Percentiles rank a stretch among this genome's conserved stretches.
These are phyloP conservation scores for Kregervanrija delftensis DNA, from an alignment of 805 yeast genomes.

Conservation along the genomic window DNA sequence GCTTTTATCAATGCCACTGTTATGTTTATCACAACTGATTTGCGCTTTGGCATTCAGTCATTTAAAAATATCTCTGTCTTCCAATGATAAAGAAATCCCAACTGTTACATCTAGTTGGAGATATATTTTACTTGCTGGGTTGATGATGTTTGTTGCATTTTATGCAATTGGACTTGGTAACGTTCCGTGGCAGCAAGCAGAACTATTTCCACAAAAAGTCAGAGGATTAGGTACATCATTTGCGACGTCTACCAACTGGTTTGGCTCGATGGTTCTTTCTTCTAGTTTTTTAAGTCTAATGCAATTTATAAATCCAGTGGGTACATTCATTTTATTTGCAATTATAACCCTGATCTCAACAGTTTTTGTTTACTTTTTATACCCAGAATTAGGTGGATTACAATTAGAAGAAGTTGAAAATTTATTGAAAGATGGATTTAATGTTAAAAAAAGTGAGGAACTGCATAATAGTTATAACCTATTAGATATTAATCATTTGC, in stretches of 20 bases:
- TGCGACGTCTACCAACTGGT: slow-evolving; percentile 36
- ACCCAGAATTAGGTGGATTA: slow-evolving; percentile 47
- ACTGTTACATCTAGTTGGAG: slow-evolving; percentile 33
- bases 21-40: slow-evolving; percentile 37
- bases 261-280: slow-evolving; percentile 47
- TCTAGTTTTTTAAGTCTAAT: slow-evolving; percentile 48
- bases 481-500: too few relatives aligned
- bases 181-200: slow-evolving; percentile 55
- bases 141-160: slow-evolving; percentile 44
- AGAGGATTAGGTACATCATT: slow-evolving; percentile 42
- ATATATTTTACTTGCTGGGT: slow-evolving; percentile 35
- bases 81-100: slow-evolving; percentile 15
- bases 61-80: slow-evolving; percentile 30
- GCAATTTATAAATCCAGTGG: slow-evolving; percentile 44
- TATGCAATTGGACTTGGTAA: slow-evolving; percentile 52
- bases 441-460: slow-evolving; percentile 35
- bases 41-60: slow-evolving; percentile 48
- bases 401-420: slow-evolving; percentile 46
- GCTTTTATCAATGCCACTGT: slow-evolving; percentile 38
- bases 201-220: slow-evolving; percentile 48
- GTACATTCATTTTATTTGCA: slow-evolving; percentile 42
- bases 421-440: slow-evolving; percentile 40
- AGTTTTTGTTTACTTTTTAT: slow-evolving; percentile 37
- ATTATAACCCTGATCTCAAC: slow-evolving; percentile 37
- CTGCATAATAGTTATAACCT: slow-evolving; percentile 14